These are phyloP conservation scores for Whalleya microplaca DNA, from an alignment of 2,329 filamentous ascomycete species.

Conservation along the genomic window DNA sequence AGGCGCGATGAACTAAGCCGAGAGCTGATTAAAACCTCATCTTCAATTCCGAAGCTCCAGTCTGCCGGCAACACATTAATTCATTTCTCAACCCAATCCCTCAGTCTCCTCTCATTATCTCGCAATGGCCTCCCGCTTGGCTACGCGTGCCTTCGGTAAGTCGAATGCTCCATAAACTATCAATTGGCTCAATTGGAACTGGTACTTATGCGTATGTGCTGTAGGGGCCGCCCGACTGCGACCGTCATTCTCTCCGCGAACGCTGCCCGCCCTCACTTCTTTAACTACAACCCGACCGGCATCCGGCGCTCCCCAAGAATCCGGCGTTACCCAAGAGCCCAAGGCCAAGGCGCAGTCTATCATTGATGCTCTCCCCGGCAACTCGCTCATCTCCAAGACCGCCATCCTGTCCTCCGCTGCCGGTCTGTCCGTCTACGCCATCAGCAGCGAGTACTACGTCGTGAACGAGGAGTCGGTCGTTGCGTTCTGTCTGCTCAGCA, in stretches of 20 bases:
- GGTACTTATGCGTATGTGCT: conserved; percentile 34
- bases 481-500: conserved; percentile 86
- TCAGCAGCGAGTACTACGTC: conserved; percentile 99
- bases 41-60: conserved; percentile 29
- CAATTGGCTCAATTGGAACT: conserved; percentile 42
- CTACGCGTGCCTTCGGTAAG: conserved; percentile 93
- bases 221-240: conserved; percentile 90
- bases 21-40: conserved; percentile 44
- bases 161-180: conserved; percentile 35
- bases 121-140: conserved; percentile 98
- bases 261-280: conserved; percentile 74
- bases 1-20: conserved; percentile 22
- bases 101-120: conserved; percentile 59
- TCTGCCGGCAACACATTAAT: conserved; percentile 46
- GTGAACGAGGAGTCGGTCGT: conserved; percentile 99
- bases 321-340: conserved; percentile 81
- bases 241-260: conserved; percentile 75
- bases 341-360: conserved; percentile 97
- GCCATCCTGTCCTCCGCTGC: conserved; percentile 94
- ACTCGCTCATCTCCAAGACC: conserved; percentile 90
- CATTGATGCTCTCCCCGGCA: conserved; percentile 90
- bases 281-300: conserved; percentile 69
- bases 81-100: conserved; percentile 43
- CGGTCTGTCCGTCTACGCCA: conserved; percentile 88
- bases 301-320: conserved; percentile 79